Evolutionary conservation across 495 filamentous ascomycete genomes (phyloP).

Genomic region (Penicilliopsis zonata): DNA sequence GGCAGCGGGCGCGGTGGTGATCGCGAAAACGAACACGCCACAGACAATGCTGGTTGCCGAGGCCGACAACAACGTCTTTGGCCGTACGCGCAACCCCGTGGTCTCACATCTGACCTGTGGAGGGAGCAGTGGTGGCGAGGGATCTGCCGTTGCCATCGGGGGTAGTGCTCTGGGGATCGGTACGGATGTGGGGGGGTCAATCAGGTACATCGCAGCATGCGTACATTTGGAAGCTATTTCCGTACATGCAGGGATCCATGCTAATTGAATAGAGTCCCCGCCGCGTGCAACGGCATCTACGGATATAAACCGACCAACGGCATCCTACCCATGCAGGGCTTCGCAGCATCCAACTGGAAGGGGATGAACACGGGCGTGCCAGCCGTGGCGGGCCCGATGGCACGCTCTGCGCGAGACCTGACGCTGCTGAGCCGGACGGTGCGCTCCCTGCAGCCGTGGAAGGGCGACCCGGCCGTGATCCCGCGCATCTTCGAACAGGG

Average conservation of each 20-base stretch:
- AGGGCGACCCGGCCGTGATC: slow-evolving; percentile 24
- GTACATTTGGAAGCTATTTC: background rate
- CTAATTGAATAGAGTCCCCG: slow-evolving; percentile 17
- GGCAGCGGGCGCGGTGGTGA: slow-evolving; percentile 30
- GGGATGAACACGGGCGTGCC: slow-evolving; percentile 6
- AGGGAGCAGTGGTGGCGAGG: slow-evolving; percentile 57
- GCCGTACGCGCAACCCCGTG: slow-evolving; percentile 43
- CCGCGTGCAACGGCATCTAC: slow-evolving; percentile 31
- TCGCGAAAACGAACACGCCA: slow-evolving; percentile 42
- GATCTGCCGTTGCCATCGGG: slow-evolving; percentile 44
- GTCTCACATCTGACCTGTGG: slow-evolving; percentile 46
- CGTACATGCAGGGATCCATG: too few species aligned
- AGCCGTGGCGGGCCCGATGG: slow-evolving; percentile 31
- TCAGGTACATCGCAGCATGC: slow-evolving; percentile 36
- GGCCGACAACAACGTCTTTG: slow-evolving; percentile 29
- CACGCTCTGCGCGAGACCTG: slow-evolving; percentile 23
- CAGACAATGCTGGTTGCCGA: slow-evolving; percentile 14
- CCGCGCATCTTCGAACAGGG: slow-evolving; percentile 33
- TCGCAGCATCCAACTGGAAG: background rate
- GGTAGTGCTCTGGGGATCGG: slow-evolving; percentile 55
- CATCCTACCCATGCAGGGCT: slow-evolving; percentile 23
- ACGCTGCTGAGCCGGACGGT: slow-evolving; percentile 30
- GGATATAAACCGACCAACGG: slow-evolving; percentile 31
- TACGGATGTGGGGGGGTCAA: slow-evolving; percentile 57
- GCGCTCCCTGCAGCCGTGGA: slow-evolving; percentile 24